Percentiles rank a stretch among this genome's conserved stretches.
These are phyloP conservation scores for Artomyces pyxidatus DNA, from an alignment of 768 basidiomycete genomes.

Conservation along the genomic window DNA sequence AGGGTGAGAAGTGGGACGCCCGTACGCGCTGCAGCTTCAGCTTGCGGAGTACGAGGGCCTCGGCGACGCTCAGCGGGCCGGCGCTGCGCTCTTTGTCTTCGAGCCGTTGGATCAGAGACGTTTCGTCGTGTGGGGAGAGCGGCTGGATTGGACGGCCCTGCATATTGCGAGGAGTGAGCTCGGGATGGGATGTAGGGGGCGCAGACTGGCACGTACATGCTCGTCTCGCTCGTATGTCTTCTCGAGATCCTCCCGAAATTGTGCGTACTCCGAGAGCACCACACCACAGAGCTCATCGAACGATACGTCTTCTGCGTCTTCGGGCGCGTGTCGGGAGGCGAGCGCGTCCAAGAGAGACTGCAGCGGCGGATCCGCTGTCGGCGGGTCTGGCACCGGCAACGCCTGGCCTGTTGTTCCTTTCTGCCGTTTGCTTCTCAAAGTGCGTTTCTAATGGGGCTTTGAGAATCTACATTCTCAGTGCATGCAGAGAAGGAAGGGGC, in stretches of 20 bases:
- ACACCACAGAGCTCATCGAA: slow-evolving; percentile 6
- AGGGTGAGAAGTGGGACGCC: background rate
- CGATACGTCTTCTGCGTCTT: slow-evolving; percentile 3
- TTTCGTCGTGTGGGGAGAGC: slow-evolving; percentile 10
- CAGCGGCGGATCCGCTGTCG: background rate
- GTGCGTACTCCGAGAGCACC: slow-evolving; percentile 1
- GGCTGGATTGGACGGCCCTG: slow-evolving; percentile 14
- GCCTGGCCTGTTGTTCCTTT: background rate
- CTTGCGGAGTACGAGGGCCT: slow-evolving; percentile 16
- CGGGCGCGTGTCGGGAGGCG: slow-evolving; percentile 6
- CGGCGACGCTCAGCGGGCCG: background rate
- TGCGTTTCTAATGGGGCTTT: too few species aligned
- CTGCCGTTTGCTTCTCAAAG: background rate
- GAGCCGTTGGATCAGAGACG: slow-evolving; percentile 1
- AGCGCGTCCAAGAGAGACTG: slow-evolving; percentile 13
- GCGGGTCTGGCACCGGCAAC: background rate
- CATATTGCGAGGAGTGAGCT: too few species aligned
- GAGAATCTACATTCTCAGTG: too few species aligned
- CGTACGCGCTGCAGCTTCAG: slow-evolving; percentile 14
- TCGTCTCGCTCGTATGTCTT: slow-evolving; percentile 7
- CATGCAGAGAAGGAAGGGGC: too few species aligned
- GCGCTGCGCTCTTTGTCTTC: slow-evolving; percentile 1
- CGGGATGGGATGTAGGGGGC: background rate
- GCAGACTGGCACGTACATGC: slow-evolving; percentile 3
- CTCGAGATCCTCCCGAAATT: slow-evolving; percentile 8